phyloP scores from a whole-genome alignment of 2,329 filamentous ascomycete genomes.

The Epichloe coenophiala region DNA sequence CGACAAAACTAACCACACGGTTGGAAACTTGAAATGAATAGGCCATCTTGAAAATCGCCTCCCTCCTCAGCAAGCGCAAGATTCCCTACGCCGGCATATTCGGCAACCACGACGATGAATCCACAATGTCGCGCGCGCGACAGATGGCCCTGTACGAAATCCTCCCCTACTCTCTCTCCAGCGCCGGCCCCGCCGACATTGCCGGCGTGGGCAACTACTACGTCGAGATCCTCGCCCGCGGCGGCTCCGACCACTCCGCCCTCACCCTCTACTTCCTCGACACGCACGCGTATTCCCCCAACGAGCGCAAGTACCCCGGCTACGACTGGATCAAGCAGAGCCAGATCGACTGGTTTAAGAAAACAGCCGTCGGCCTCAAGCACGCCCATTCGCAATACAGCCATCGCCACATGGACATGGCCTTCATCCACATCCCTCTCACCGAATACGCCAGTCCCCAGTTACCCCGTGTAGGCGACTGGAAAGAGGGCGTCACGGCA shows the following conservation, averaged over 20 bases:
- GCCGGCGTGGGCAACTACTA: conserved; percentile 93
- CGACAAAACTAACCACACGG: not conserved
- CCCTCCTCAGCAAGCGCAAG: conserved; percentile 70
- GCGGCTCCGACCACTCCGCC: conserved; percentile 71
- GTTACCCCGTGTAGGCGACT: conserved; percentile 52
- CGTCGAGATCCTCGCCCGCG: conserved; percentile 74
- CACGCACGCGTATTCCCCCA: conserved; percentile 86
- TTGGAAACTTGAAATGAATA: conserved; percentile 14
- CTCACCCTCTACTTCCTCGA: conserved; percentile 92
- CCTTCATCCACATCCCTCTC: conserved; percentile 93
- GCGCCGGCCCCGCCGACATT: conserved; percentile 66
- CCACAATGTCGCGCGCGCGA: conserved; percentile 57
- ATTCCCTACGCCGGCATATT: conserved; percentile 92
- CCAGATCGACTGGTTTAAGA: conserved; percentile 90
- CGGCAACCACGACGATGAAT: conserved; percentile 95
- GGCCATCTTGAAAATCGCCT: conserved; percentile 88
- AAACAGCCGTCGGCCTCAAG: conserved; percentile 60
- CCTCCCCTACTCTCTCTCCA: conserved; percentile 80
- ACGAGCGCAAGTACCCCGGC: conserved; percentile 76
- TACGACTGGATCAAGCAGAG: conserved; percentile 96
- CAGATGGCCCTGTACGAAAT: conserved; percentile 81
- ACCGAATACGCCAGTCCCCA: conserved; percentile 65
- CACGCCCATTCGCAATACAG: conserved; percentile 72
- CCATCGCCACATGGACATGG: conserved; percentile 86
- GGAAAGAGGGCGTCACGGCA: conserved; percentile 74